A percentile compares a stretch with the other conserved stretches of the same genome.
These are phyloP conservation scores for Fraxinus albicans DNA, from an alignment of 305 asterid genomes.

Conservation along the genomic window DNA sequence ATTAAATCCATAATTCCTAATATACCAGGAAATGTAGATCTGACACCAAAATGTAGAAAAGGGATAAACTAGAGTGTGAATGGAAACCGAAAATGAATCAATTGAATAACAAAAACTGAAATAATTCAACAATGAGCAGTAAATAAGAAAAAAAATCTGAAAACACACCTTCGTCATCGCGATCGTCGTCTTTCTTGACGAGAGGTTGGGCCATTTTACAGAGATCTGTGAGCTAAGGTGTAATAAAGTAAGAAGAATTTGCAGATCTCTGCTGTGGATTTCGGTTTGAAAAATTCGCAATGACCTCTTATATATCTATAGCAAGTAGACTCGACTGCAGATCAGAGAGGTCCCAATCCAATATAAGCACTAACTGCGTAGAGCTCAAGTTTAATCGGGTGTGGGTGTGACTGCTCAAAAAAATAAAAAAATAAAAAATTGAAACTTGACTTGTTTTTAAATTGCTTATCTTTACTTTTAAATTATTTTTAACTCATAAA, in stretches of 20 bases:
- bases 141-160: not conserved
- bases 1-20: not conserved
- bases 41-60: not conserved
- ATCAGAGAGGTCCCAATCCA: constrained; percentile 4
- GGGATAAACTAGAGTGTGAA: not conserved
- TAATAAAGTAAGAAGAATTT: constrained; percentile 17
- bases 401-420: not conserved
- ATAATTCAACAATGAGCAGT: not conserved
- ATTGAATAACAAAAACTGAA: not conserved
- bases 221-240: constrained; percentile 28
- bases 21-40: not conserved
- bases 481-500: not conserved
- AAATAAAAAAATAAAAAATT: not conserved
- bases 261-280: constrained; percentile 27
- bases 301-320: not conserved
- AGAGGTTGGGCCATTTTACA: constrained; percentile 76
- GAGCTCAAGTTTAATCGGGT: constrained; percentile 3
- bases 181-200: constrained; percentile 95
- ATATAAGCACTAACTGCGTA: constrained; percentile 14
- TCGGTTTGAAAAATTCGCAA: not conserved
- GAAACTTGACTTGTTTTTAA: not conserved
- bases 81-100: not conserved
- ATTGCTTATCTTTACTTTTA: not conserved
- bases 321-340: not conserved
- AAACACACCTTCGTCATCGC: constrained; percentile 78